A percentile compares a stretch with the other conserved stretches of the same genome.
These are phyloP conservation scores for Musa beccarii DNA, from an alignment of 176 grass and related monocot genomes.

Conservation along the genomic window DNA sequence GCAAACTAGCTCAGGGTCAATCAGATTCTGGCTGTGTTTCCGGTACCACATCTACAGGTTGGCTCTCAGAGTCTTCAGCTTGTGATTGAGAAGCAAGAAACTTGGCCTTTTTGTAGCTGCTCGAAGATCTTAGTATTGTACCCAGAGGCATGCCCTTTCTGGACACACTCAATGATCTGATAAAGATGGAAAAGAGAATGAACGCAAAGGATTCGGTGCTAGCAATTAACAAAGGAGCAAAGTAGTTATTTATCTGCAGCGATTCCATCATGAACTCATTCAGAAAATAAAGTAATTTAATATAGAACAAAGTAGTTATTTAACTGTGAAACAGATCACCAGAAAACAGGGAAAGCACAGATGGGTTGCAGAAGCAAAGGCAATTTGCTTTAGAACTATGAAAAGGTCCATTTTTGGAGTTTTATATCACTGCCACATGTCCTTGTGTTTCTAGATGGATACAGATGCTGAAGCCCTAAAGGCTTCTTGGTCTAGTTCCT, in stretches of 20 bases:
- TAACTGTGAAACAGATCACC: neutral
- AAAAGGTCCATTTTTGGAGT: too few species aligned
- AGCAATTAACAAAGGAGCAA: too few species aligned
- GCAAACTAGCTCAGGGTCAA: neutral
- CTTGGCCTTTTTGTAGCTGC: conserved; percentile 73
- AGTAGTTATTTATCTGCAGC: too few species aligned
- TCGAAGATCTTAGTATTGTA: conserved; percentile 56
- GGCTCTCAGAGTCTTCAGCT: conserved; percentile 41
- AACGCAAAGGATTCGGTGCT: neutral
- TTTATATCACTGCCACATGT: too few species aligned
- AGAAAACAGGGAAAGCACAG: neutral
- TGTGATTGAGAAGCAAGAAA: conserved; percentile 37
- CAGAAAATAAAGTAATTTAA: neutral
- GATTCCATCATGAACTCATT: too few species aligned
- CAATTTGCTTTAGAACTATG: too few species aligned
- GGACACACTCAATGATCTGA: conserved; percentile 48
- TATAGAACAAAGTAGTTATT: too few species aligned
- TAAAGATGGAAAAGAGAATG: conserved; percentile 7
- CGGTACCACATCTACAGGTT: conserved; percentile 28
- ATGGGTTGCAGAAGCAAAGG: too few species aligned
- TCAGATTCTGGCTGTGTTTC: neutral
- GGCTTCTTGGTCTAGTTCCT: too few species aligned
- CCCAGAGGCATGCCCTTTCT: conserved; percentile 31
- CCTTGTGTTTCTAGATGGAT: too few species aligned
- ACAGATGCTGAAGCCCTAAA: too few species aligned